A percentile compares a stretch with the other conserved stretches of the same genome.
phyloP scores from a whole-genome alignment of 2,329 filamentous ascomycete species.

The Fusarium newnesense region DNA sequence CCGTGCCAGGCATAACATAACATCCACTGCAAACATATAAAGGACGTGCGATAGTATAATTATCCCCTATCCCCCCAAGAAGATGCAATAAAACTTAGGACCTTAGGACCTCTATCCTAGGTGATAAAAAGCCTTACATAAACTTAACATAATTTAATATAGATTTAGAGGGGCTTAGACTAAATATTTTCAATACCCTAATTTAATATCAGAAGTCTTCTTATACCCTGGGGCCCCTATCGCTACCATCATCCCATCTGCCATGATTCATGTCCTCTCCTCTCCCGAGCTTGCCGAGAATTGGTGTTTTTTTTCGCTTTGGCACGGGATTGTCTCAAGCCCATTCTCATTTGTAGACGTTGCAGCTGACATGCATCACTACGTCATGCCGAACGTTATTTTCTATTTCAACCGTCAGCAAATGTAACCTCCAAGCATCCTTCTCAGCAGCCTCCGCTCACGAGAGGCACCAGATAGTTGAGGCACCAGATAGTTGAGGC shows the following conservation, averaged over 20 bases:
- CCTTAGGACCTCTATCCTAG: no score
- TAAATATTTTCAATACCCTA: no score
- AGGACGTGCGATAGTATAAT: background rate
- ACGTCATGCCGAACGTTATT: slow-evolving; percentile 27
- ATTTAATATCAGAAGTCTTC: no score
- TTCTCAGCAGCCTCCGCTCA: background rate
- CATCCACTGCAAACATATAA: background rate
- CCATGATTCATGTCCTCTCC: background rate
- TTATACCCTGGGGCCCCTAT: background rate
- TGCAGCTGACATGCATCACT: slow-evolving; percentile 18
- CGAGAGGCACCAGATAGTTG: background rate
- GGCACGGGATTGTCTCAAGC: background rate
- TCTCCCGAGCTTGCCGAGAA: slow-evolving; percentile 24
- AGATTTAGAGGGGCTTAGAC: no score
- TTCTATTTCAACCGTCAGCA: background rate
- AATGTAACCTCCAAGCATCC: background rate
- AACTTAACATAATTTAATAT: no score
- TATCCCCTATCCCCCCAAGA: background rate
- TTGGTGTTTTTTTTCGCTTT: slow-evolving; percentile 10
- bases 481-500: background rate
- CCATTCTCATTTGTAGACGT: background rate
- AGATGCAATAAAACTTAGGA: no score
- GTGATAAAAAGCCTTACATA: no score
- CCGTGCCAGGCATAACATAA: background rate
- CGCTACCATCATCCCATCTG: background rate